Conservation (phyloP, 192 early-diverging fungal species). For the Coemansia sp. region DNA sequence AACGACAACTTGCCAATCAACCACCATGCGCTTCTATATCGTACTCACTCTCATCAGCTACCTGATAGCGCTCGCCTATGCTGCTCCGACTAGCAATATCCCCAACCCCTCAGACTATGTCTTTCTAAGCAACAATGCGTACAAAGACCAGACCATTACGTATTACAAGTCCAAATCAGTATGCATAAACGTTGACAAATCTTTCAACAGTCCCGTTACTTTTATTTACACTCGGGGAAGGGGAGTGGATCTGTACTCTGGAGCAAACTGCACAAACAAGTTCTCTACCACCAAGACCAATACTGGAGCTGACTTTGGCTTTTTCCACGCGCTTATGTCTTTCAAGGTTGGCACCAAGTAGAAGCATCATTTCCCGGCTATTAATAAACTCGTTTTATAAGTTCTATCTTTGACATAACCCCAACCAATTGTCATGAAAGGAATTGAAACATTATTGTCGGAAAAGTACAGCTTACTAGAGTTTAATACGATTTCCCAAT, state of each 20-base stretch:
- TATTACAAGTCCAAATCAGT: neutral
- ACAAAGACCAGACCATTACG: neutral
- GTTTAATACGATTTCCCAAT: neutral
- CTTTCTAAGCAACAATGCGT: neutral
- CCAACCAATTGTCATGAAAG: no score
- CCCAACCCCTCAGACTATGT: neutral
- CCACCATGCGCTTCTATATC: neutral
- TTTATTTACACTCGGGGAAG: neutral
- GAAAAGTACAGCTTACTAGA: neutral
- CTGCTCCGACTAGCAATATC: neutral
- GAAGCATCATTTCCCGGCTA: no score
- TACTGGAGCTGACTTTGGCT: neutral
- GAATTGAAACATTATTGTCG: no score
- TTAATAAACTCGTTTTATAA: no score
- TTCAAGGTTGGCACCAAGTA: neutral
- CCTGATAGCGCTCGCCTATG: neutral
- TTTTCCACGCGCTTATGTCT: neutral
- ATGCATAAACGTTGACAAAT: constrained; percentile 4
- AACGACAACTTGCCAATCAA: neutral
- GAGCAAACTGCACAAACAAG: neutral
- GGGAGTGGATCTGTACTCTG: neutral
- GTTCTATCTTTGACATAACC: no score
- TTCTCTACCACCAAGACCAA: neutral
- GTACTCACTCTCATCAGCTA: neutral
- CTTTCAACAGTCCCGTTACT: neutral